Evolutionary conservation across 805 yeast genomes (phyloP).

Genomic region (Geotrichum ghanense): DNA sequence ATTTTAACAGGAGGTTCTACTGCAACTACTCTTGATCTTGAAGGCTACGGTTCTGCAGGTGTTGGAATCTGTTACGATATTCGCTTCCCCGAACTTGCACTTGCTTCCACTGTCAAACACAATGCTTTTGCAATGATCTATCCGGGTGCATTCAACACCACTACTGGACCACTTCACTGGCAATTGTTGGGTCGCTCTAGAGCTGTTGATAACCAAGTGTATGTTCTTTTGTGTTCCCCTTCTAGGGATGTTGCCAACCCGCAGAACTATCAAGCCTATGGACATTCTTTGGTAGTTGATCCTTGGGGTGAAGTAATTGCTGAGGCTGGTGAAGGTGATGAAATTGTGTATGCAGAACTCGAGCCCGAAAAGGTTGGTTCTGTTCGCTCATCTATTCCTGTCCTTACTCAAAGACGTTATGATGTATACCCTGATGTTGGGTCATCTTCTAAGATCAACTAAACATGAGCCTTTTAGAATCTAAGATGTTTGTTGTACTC

Average conservation of each 20-base stretch:
- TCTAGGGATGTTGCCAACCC: constrained; percentile 70
- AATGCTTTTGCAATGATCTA: constrained; percentile 77
- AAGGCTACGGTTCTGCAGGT: constrained; percentile 61
- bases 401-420: constrained; percentile 57
- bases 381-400: constrained; percentile 59
- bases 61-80: constrained; percentile 87
- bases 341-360: constrained; percentile 60
- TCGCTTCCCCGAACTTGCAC: constrained; percentile 79
- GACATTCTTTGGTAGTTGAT: constrained; percentile 73
- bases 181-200: constrained; percentile 65
- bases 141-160: constrained; percentile 89
- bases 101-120: constrained; percentile 42
- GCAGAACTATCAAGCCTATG: constrained; percentile 65
- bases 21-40: constrained; percentile 64
- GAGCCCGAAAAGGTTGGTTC: constrained; percentile 47
- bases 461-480: not conserved
- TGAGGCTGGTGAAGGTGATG: constrained; percentile 74
- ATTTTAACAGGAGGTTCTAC: constrained; percentile 69
- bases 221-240: constrained; percentile 80
- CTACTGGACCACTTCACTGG: constrained; percentile 94
- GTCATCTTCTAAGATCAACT: not conserved
- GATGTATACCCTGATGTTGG: constrained; percentile 44
- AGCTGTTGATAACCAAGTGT: constrained; percentile 83
- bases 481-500: too few relatives aligned
- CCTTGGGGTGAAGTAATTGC: constrained; percentile 79